Evolutionary conservation across 768 basidiomycete species (phyloP).

Genomic region (Leccinellum rugosiceps): DNA sequence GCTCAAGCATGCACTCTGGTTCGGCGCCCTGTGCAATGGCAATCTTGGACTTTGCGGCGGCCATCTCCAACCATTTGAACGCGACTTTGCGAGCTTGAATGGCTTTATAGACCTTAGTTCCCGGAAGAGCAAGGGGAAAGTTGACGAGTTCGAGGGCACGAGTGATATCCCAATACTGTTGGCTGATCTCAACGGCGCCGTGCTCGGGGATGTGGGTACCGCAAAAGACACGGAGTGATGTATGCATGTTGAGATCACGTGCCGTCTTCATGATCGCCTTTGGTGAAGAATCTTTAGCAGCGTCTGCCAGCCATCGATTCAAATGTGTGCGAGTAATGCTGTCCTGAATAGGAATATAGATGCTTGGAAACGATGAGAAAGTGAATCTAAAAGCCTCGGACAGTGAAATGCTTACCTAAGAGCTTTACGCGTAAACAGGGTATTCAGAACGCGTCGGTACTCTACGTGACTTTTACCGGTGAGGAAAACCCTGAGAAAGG

Average conservation of each 20-base stretch:
- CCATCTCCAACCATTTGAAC: conserved; percentile 73
- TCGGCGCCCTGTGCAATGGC: conserved; percentile 78
- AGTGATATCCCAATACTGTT: conserved; percentile 97
- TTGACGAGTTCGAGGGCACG: conserved; percentile 96
- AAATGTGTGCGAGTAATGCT: conserved; percentile 75
- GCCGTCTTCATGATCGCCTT: conserved; percentile 85
- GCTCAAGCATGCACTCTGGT: conserved; percentile 88
- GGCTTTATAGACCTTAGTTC: conserved; percentile 94
- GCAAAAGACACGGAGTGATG: conserved; percentile 93
- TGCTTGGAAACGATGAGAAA: conserved; percentile 39
- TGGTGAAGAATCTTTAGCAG: conserved; percentile 44
- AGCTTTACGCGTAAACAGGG: conserved; percentile 91
- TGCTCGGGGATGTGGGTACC: conserved; percentile 84
- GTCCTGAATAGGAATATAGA: conserved; percentile 86
- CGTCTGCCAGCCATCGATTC: conserved; percentile 62
- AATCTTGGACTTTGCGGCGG: conserved; percentile 75
- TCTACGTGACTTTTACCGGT: conserved; percentile 92
- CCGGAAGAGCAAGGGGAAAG: conserved; percentile 92
- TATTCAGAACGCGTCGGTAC: conserved; percentile 87
- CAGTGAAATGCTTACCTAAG: conserved; percentile 56
- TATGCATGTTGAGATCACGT: conserved; percentile 95
- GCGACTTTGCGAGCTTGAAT: conserved; percentile 87
- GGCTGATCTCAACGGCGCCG: conserved; percentile 76
- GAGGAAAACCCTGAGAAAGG: conserved; percentile 80
- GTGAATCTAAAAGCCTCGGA: background rate